Base-by-base conservation (phyloP, 2,329 filamentous ascomycete species). In the Rhexocercosporidium sp. region DNA sequence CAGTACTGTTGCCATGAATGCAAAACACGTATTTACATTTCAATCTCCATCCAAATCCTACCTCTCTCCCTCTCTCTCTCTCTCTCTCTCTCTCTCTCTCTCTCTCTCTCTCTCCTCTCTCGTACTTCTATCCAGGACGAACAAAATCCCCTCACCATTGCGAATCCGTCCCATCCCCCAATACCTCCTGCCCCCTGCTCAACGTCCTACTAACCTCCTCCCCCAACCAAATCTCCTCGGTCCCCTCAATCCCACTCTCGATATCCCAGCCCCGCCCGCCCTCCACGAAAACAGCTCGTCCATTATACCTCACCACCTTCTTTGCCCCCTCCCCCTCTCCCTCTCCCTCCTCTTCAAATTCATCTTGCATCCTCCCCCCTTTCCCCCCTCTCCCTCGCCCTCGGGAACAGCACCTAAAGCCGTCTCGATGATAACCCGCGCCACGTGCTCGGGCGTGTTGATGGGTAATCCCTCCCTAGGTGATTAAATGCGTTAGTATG, bases 211-310 rank as follows among this genome's bases (percentile, higher is more conserved):
- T 56, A 18, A 64, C 57, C 49, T 67, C 47, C 64, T 66, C 51
- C 9, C 70, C 69, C 20, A 71, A 34, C 69, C 69, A 71, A n/a
- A 49, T 7, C 49, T 54, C 34, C 44, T 68, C 46, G 7, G 59
- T 66, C 54, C 41, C 39, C 41, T 66, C 39, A 59, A 72, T 56
- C 3, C 65, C 66, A 46, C 65, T 60, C n/a, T 72, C 69, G 51
- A 71, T 56, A 60, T 71, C 66, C 67, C 67, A 69, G 1, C 66
- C 68, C 20, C 66, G 53, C 11, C 65, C 61, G 4, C 70, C 69
- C 16, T 70, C 79, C 9, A 84, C 79, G 69, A 85, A 85, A 14
- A 88, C 80, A 27, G 84, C 74, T 56, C 88, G 80, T 0, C 84
- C 85, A 62, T 85, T 79, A 51, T 29, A 51, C 47, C 47, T 51